Evolutionary conservation across 2,329 filamentous ascomycete genomes (phyloP), one percentile per base, ranked within the genome.

Genomic region (Albophoma yamanashiensis): DNA sequence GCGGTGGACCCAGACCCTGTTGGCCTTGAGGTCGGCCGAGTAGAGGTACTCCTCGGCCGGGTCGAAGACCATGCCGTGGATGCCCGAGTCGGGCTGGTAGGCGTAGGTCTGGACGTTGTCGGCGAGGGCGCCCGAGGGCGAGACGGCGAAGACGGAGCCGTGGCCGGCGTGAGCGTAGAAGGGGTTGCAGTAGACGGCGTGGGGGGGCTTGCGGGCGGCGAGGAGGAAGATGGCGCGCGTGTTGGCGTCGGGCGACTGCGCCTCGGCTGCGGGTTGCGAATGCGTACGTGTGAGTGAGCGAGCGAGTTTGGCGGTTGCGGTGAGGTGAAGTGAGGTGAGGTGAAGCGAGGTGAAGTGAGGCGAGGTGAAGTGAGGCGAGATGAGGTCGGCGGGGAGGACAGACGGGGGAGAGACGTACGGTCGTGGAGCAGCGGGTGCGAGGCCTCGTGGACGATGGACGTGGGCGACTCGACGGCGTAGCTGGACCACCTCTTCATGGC

Each of bases 401-500:
- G n/a, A n/a, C n/a, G n/a, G n/a, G n/a, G 1, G 60, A 76, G 84
- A 59, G 80, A 91, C 89, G 83, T 80, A 91, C 89, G 83, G 70
- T 95, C 83, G 66, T 89, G 88, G 53, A 84, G 85, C 73, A 96
- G 88, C 2, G 88, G 82, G 73, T 91, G 86, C 17, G 91, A 91
- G 53, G 80, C 80, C 71, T 88, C 82, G 66, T 94, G 91, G 55
- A 85, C 76, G 64, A 96, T 94, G 57, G 91, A 84, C 2, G 84
- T 87, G 3, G 91, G 89, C 66, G 83, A 87, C 67, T 87, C 83
- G 68, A 95, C 88, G 55, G 85, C 79, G 73, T 90, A 93, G 71
- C 88, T 92, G 57, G 88, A 88, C 90, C 91, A 96, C 73, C 92
- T 93, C 80, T 96, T 96, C 90, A 94, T 94, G 62, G 90, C 89